Conservation (phyloP, 345 rosid species). For the Gynandropsis gynandra region DNA sequence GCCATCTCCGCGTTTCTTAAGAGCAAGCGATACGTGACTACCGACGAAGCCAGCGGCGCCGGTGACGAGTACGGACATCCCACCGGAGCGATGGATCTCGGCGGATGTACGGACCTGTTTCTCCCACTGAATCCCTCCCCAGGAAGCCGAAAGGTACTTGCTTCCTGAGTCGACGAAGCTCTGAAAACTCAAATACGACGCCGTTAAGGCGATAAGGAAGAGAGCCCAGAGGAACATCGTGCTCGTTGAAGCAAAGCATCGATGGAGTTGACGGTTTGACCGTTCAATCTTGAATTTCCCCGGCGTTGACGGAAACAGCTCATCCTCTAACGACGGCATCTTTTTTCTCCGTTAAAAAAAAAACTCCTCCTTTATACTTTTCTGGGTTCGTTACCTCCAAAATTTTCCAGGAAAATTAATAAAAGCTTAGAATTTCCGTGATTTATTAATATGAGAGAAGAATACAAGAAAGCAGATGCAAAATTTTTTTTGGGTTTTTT, state of each 20-base stretch:
- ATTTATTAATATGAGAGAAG: not conserved
- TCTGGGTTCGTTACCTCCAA: not conserved
- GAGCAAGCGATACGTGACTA: constrained; percentile 54
- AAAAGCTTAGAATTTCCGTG: too few relatives aligned
- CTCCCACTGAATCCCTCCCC: constrained; percentile 86
- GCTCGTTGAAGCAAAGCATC: constrained; percentile 78
- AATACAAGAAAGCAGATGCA: constrained; percentile 37
- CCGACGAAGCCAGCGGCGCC: constrained; percentile 85
- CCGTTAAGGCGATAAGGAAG: constrained; percentile 80
- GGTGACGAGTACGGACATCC: constrained; percentile 67
- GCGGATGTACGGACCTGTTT: constrained; percentile 57
- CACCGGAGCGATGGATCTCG: constrained; percentile 56
- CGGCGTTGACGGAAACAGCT: constrained; percentile 81
- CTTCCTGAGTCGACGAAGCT: constrained; percentile 72
- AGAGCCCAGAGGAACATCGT: constrained; percentile 91
- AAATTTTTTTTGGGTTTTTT: constrained; percentile 23
- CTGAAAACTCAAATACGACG: constrained; percentile 74
- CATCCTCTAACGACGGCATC: constrained; percentile 74
- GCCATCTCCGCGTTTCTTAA: constrained; percentile 69
- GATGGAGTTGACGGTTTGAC: constrained; percentile 57
- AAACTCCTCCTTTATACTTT: too few relatives aligned
- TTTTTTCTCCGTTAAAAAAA: not conserved
- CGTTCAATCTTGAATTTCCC: constrained; percentile 85
- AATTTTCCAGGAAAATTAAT: constrained; percentile 4
- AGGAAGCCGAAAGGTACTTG: constrained; percentile 47